phyloP scores from a whole-genome alignment of 805 yeast species.

The Ogataea pini region DNA sequence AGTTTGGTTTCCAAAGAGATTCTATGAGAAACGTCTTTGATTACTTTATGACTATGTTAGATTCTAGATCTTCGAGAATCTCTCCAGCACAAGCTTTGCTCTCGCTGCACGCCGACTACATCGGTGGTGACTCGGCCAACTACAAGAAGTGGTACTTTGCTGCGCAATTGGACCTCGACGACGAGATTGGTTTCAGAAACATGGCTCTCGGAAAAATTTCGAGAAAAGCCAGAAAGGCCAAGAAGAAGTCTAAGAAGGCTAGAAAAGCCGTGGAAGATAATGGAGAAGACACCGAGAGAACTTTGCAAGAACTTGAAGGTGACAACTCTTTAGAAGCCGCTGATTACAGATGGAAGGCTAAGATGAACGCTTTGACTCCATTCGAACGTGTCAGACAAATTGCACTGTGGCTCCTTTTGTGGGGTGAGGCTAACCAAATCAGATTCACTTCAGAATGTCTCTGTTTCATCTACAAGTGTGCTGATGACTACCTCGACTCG shows the following conservation, averaged over 20 bases:
- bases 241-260: constrained; percentile 78
- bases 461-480: constrained; percentile 94
- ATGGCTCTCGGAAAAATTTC: constrained; percentile 76
- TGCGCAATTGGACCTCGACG: constrained; percentile 84
- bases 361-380: constrained; percentile 71
- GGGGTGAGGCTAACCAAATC: constrained; percentile 94
- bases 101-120: constrained; percentile 82
- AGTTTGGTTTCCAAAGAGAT: constrained; percentile 89
- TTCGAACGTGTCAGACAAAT: constrained; percentile 78
- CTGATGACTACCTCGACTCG: constrained; percentile 83
- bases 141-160: constrained; percentile 89
- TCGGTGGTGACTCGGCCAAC: constrained; percentile 85
- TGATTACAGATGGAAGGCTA: constrained; percentile 78
- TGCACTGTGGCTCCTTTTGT: constrained; percentile 69
- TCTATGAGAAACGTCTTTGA: constrained; percentile 91
- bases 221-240: constrained; percentile 77
- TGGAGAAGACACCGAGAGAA: constrained; percentile 60
- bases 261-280: constrained; percentile 67
- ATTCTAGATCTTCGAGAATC: constrained; percentile 85
- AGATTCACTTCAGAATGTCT: constrained; percentile 89
- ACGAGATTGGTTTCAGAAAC: constrained; percentile 79
- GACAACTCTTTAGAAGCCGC: constrained; percentile 87
- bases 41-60: constrained; percentile 80
- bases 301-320: constrained; percentile 69
- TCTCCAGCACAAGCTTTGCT: constrained; percentile 84